phyloP scores from a whole-genome alignment of 2,329 filamentous ascomycete genomes.

The Blastomyces emzantsi region DNA sequence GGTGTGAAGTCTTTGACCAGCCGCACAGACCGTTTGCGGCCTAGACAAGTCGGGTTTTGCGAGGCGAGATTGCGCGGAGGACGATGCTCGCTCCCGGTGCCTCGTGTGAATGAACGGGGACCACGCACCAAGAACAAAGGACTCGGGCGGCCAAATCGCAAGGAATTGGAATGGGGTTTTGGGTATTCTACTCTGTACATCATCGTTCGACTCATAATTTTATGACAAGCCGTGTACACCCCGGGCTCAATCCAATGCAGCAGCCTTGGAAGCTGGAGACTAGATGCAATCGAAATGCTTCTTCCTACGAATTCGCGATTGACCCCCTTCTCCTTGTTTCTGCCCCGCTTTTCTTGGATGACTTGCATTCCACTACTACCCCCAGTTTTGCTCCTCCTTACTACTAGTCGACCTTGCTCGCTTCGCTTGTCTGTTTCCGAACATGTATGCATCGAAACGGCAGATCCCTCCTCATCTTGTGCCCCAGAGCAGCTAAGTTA shows the following conservation, averaged over 20 bases:
- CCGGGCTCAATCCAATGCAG: neutral
- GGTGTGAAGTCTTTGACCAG: neutral
- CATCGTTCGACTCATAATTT: neutral
- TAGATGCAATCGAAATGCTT: neutral
- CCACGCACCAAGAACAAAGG: neutral
- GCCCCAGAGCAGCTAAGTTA: neutral
- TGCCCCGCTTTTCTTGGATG: neutral
- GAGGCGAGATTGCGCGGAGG: neutral
- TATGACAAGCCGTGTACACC: neutral
- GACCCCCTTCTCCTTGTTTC: neutral
- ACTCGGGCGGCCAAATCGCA: neutral
- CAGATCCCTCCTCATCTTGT: neutral
- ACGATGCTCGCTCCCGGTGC: neutral
- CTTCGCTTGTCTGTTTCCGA: constrained; percentile 1
- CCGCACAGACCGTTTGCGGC: constrained; percentile 2
- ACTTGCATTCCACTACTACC: neutral
- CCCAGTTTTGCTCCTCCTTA: neutral
- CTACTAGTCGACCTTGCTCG: neutral
- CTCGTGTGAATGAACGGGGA: neutral
- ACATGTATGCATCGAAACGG: neutral
- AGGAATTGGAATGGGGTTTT: neutral
- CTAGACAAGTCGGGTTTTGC: neutral
- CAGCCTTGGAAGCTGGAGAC: neutral
- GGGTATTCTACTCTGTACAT: neutral
- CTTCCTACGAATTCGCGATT: neutral